Base-by-base conservation (phyloP, 805 yeast species). In the Kockiozyma suomiensis region DNA sequence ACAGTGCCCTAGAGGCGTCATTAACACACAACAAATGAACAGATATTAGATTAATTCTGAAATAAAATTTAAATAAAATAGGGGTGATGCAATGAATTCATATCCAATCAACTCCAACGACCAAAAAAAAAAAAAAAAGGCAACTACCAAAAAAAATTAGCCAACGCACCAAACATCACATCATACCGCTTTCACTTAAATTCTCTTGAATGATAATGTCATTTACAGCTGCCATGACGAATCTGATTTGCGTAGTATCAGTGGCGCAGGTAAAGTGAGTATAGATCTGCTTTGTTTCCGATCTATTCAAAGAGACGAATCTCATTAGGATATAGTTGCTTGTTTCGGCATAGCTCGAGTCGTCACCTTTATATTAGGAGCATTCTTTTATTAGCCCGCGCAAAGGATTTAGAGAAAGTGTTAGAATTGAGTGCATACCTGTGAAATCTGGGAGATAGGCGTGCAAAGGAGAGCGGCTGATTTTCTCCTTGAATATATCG, bases 251-350 rank as follows among this genome's bases (percentile, higher is more conserved):
- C 56, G 83, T 79, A 0, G 96, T 83, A 72, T 94, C 98, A 0
- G 99, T 94, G 0, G 99, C 99, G 75, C 97, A 91, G 0, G 99
- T 94, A 66, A 91, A 78, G 75, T 91, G 97, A 23, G 90, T 87
- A 71, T 94, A 94, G 33, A 94, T 82, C n/a, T 91, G 93, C 64
- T 85, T 83, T 49, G 83, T 80, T 33, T 84, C 81, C 2, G 81
- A 72, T 62, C 82, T 77, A 72, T 91, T 90, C 61, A 88, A 72
- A 55, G 82, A 77, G 59, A 86, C 70, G 67, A 91, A 89, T 51
- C 83, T 75, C 43, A 77, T 76, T 69, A 88, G 96, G 70, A 93
- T 87, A 70, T 83, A 91, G 65, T 81, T 80, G 21, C 85, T 71
- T 2, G 90, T 93, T 43, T 84, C 86, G 51, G 85, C 86, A 10